Base-by-base conservation (phyloP, 2,329 filamentous ascomycete species). In the Venturia nashicola region DNA sequence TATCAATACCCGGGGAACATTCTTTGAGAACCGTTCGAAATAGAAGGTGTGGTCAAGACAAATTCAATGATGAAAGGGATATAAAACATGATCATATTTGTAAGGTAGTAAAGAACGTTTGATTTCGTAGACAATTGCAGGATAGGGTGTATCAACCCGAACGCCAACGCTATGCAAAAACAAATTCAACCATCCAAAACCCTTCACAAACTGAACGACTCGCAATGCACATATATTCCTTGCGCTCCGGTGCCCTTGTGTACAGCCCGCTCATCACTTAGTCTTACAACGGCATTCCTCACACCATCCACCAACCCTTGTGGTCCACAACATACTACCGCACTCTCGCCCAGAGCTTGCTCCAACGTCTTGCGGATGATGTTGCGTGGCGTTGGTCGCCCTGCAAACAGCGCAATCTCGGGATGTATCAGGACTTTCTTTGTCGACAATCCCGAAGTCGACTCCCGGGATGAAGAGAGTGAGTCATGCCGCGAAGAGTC, bases 241-340 rank as follows among this genome's bases (percentile, higher is more conserved):
- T 87, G 84, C 16, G 85, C 85, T 0, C 84, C 84, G 0, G 82
- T 87, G 2, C 85, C 85, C 71, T 87, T 87, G 68, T 87, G 84
- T 54, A 87, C 83, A 3, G 83, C 85, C 39, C 85, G 76, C 72
- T 88, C 85, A 70, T 88, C 84, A 67, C 83, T 85, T 51, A 87
- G 68, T 9, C 70, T 76, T 3, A 82, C 83, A 0, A 83, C 83
- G 64, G 76, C 79, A 16, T 76, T 78, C 64, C 84, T 78, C 5
- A 84, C 80, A 66, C 82, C 78, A n/a, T 79, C 76, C 3, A 81
- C 79, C 59, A 87, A 70, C 0, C 81, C 79, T 1, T 73, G 70
- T 0, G 83, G 83, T 16, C 85, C 85, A 68, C 86, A 88, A 0
- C 83, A 84, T 2, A 86, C 80, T 0, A 88, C 82, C 0, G 81